phyloP scores from a whole-genome alignment of 164 flowering plant genomes.

The Euptelea pleiosperma region DNA sequence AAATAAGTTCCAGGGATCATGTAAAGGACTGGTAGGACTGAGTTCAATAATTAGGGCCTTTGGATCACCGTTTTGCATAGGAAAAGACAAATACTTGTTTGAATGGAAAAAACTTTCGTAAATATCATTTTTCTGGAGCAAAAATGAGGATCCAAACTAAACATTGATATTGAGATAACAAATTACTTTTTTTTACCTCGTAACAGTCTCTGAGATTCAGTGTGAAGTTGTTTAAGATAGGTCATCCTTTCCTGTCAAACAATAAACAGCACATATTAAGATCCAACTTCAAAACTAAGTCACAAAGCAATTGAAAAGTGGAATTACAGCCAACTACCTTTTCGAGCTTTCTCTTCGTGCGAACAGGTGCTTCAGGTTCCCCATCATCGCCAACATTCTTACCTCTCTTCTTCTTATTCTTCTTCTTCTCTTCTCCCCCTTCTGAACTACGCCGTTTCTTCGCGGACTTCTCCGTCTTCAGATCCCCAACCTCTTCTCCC shows the following conservation, averaged over 20 bases:
- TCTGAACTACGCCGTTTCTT: slow-evolving; percentile 19
- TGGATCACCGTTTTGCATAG: too few relatives aligned
- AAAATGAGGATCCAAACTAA: too few relatives aligned
- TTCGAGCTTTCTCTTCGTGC: slow-evolving; percentile 33
- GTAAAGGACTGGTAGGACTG: too few relatives aligned
- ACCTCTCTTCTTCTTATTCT: slow-evolving; percentile 29
- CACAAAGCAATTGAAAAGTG: neutral
- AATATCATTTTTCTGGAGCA: too few relatives aligned
- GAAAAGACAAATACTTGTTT: too few relatives aligned
- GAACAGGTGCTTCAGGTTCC: slow-evolving; percentile 18
- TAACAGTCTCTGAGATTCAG: slow-evolving; percentile 75
- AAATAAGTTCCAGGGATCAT: too few relatives aligned
- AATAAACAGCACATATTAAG: slow-evolving; percentile 6
- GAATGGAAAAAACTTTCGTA: too few relatives aligned
- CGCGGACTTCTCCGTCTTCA: slow-evolving; percentile 11
- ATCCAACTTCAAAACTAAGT: neutral
- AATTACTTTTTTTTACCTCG: slow-evolving; percentile 46
- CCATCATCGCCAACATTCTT: slow-evolving; percentile 23
- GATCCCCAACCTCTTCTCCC: slow-evolving; percentile 3
- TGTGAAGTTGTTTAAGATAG: slow-evolving; percentile 51
- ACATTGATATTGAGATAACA: neutral
- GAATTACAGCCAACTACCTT: slow-evolving; percentile 36
- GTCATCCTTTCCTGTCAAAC: slow-evolving; percentile 54
- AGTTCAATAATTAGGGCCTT: too few relatives aligned
- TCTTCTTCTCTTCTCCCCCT: slow-evolving; percentile 24